Evolutionary conservation across 1,139 yeast genomes (phyloP).

Genomic region (Scheffersomyces segobiensis): DNA sequence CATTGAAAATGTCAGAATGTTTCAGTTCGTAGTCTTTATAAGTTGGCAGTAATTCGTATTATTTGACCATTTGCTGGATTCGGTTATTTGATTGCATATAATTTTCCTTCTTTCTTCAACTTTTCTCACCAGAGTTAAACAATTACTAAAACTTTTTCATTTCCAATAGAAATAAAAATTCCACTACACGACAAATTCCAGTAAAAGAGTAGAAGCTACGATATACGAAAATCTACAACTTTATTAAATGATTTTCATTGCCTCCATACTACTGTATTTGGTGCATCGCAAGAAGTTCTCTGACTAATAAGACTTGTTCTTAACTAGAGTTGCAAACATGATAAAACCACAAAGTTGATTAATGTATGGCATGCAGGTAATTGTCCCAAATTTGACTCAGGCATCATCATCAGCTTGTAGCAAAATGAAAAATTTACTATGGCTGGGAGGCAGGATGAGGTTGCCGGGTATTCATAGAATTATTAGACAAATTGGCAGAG

Average conservation of each 20-base stretch:
- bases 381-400: not conserved
- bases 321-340: not conserved
- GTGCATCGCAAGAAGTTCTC: not conserved
- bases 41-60: too few relatives aligned
- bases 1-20: too few relatives aligned
- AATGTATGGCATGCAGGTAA: not conserved
- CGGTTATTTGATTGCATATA: too few relatives aligned
- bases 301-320: not conserved
- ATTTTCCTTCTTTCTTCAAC: too few relatives aligned
- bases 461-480: not conserved
- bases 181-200: too few relatives aligned
- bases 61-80: too few relatives aligned
- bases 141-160: not conserved
- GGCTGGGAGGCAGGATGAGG: not conserved
- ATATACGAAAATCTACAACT: too few relatives aligned
- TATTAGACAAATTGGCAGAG: not conserved
- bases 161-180: not conserved
- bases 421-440: not conserved
- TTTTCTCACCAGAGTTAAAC: not conserved
- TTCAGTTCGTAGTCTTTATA: too few relatives aligned
- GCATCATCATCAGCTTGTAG: not conserved
- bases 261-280: too few relatives aligned
- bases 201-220: too few relatives aligned
- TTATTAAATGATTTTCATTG: too few relatives aligned
- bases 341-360: not conserved